phyloP scores from a whole-genome alignment of 495 filamentous ascomycete genomes.

The Lasiosphaeria hispida region DNA sequence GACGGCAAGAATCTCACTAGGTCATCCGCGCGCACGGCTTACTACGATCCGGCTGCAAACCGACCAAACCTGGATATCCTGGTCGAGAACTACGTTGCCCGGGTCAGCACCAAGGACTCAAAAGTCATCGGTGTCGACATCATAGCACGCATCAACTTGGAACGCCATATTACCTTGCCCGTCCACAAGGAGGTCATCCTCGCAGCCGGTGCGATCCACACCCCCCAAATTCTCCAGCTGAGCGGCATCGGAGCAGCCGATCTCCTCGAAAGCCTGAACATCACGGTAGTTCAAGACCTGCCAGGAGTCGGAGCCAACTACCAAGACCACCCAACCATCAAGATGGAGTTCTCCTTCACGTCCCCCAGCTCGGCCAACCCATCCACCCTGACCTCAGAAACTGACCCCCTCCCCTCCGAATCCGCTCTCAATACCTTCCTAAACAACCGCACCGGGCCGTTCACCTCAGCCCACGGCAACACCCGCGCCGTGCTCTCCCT shows the following conservation, averaged over 20 bases:
- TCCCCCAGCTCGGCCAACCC: neutral
- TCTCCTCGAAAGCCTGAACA: slow-evolving; percentile 36
- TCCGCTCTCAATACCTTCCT: slow-evolving; percentile 19
- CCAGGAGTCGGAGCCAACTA: slow-evolving; percentile 50
- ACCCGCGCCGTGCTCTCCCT: slow-evolving; percentile 31
- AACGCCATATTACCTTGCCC: slow-evolving; percentile 16
- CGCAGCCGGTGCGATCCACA: slow-evolving; percentile 49
- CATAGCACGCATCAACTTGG: neutral
- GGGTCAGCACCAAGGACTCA: slow-evolving; percentile 35
- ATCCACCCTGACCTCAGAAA: slow-evolving; percentile 28
- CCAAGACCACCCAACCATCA: slow-evolving; percentile 39
- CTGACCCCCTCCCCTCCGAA: slow-evolving; percentile 30
- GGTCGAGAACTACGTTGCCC: slow-evolving; percentile 39
- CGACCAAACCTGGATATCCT: slow-evolving; percentile 41
- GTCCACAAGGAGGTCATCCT: slow-evolving; percentile 51
- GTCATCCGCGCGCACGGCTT: slow-evolving; percentile 13
- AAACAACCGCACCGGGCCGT: slow-evolving; percentile 30
- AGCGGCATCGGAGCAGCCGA: slow-evolving; percentile 47
- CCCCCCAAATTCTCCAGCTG: slow-evolving; percentile 51
- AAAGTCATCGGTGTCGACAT: slow-evolving; percentile 27
- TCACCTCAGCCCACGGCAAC: slow-evolving; percentile 29
- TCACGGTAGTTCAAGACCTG: slow-evolving; percentile 40
- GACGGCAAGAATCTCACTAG: slow-evolving; percentile 17
- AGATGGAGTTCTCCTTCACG: slow-evolving; percentile 23
- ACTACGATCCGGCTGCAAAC: slow-evolving; percentile 19